Conservation (phyloP, 768 basidiomycete species). For the Saitozyma sp. region DNA sequence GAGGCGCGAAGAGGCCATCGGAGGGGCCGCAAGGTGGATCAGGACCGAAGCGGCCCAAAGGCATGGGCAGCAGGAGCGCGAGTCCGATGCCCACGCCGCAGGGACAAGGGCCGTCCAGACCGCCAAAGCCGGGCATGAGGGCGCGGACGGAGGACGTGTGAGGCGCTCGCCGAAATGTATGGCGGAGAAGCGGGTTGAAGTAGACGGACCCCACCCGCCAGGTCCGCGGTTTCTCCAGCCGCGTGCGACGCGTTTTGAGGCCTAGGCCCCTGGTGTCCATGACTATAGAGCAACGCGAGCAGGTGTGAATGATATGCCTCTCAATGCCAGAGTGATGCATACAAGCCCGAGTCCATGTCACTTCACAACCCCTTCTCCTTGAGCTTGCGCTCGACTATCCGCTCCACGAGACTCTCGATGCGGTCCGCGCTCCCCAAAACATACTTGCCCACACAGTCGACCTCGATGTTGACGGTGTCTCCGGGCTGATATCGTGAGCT, state of each 20-base stretch:
- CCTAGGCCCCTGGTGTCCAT: too few species aligned
- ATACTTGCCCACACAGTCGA: conserved; percentile 51
- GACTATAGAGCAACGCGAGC: too few species aligned
- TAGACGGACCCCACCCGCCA: too few species aligned
- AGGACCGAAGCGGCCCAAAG: conserved; percentile 9
- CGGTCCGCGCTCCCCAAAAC: conserved; percentile 39
- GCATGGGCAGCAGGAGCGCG: conserved; percentile 14
- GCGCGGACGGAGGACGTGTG: conserved; percentile 10
- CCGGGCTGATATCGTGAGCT: background rate
- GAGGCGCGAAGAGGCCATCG: background rate
- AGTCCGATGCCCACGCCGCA: conserved; percentile 10
- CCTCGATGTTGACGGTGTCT: conserved; percentile 88
- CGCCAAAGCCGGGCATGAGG: conserved; percentile 2
- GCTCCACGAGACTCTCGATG: conserved; percentile 39
- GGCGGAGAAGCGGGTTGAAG: too few species aligned
- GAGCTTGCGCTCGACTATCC: conserved; percentile 42
- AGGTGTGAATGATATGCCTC: too few species aligned
- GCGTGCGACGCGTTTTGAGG: too few species aligned
- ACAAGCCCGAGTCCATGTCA: background rate
- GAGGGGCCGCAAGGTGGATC: conserved; percentile 3
- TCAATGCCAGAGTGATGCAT: background rate
- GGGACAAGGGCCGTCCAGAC: background rate
- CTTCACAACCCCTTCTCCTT: conserved; percentile 32
- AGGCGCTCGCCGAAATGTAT: too few species aligned
- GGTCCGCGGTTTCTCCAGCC: too few species aligned